These are phyloP conservation scores for Paraconiothyrium sp. DNA, from an alignment of 2,329 filamentous ascomycete species.

Conservation along the genomic window DNA sequence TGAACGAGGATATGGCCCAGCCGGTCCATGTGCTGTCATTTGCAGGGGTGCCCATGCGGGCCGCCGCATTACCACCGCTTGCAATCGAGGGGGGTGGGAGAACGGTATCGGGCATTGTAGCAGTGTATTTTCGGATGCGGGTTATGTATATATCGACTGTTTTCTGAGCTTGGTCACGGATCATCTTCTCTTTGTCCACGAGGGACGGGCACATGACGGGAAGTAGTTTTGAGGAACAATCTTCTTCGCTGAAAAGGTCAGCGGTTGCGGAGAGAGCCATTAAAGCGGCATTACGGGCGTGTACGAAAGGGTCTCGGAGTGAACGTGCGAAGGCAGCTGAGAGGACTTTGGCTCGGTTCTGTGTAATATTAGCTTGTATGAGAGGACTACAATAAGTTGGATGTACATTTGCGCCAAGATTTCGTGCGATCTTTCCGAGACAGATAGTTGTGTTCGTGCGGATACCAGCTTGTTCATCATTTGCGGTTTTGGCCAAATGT, in stretches of 20 bases:
- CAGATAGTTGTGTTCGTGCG: constrained; percentile 98
- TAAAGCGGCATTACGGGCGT: constrained; percentile 88
- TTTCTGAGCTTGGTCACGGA: constrained; percentile 91
- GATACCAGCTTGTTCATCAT: constrained; percentile 96
- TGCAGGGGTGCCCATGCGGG: constrained; percentile 83
- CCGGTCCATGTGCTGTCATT: constrained; percentile 81
- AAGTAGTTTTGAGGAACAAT: constrained; percentile 83
- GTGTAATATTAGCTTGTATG: constrained; percentile 33
- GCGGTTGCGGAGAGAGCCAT: constrained; percentile 85
- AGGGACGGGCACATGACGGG: constrained; percentile 85
- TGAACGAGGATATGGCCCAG: constrained; percentile 98
- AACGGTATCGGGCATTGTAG: constrained; percentile 80
- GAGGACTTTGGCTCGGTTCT: constrained; percentile 87
- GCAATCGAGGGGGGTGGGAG: constrained; percentile 69
- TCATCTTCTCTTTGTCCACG: constrained; percentile 93
- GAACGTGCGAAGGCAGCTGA: constrained; percentile 91
- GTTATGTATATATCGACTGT: constrained; percentile 87
- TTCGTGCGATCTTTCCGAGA: constrained; percentile 92
- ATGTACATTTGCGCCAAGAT: constrained; percentile 72
- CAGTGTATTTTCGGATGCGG: constrained; percentile 80
- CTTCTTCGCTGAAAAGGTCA: constrained; percentile 88
- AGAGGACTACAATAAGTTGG: not conserved
- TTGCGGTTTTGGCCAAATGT: constrained; percentile 93
- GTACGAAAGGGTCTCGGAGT: constrained; percentile 91
- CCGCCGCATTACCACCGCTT: constrained; percentile 57